A percentile compares a stretch with the other conserved stretches of the same genome.
phyloP scores from a whole-genome alignment of 2,329 filamentous ascomycete species.

The Tolypocladium album region DNA sequence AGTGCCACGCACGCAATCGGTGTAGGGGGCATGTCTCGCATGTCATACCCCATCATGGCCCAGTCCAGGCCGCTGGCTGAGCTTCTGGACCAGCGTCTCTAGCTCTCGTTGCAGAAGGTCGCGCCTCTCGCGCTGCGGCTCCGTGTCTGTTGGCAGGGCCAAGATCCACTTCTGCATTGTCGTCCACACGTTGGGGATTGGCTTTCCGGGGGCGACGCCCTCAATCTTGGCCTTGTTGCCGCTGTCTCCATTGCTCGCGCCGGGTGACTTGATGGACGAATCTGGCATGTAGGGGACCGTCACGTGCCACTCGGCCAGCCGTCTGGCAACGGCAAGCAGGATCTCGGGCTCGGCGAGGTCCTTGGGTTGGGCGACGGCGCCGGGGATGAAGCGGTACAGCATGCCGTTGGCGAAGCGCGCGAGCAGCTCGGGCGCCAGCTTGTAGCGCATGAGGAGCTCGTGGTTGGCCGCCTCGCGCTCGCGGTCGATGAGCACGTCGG shows the following conservation, averaged over 20 bases:
- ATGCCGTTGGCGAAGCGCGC: slow-evolving; percentile 94
- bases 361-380: slow-evolving; percentile 66
- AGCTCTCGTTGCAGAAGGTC: slow-evolving; percentile 64
- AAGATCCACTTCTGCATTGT: slow-evolving; percentile 94
- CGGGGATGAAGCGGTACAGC: slow-evolving; percentile 83
- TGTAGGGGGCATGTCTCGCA: background rate
- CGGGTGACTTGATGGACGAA: slow-evolving; percentile 5
- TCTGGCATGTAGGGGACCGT: slow-evolving; percentile 46
- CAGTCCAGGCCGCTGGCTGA: slow-evolving; percentile 68
- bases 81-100: slow-evolving; percentile 53
- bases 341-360: slow-evolving; percentile 68
- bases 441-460: slow-evolving; percentile 72
- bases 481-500: slow-evolving; percentile 90
- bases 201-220: slow-evolving; percentile 52
- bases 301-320: slow-evolving; percentile 90
- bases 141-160: slow-evolving; percentile 65
- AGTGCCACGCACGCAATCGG: background rate
- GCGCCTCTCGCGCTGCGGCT: slow-evolving; percentile 57
- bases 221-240: slow-evolving; percentile 30
- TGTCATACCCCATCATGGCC: slow-evolving; percentile 59
- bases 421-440: slow-evolving; percentile 76
- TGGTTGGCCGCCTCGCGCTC: slow-evolving; percentile 74
- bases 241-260: slow-evolving; percentile 22
- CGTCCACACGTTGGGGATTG: slow-evolving; percentile 83
- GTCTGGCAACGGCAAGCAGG: slow-evolving; percentile 72